Evolutionary conservation across 768 basidiomycete species (phyloP).

Genomic region (Pleurotus djamor): DNA sequence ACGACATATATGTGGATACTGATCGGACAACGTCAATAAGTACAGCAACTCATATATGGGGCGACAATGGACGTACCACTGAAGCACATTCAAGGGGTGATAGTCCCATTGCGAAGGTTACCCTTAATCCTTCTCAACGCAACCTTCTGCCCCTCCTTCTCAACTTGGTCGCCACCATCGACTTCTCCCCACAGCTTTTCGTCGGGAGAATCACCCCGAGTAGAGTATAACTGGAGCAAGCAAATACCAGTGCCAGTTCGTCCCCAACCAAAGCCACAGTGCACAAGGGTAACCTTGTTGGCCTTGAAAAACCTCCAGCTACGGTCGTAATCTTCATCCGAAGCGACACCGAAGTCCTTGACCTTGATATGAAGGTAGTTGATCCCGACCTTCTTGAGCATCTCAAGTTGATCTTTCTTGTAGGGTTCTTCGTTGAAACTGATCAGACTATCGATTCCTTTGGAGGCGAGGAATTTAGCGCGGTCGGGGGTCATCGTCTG

Average conservation of each 20-base stretch:
- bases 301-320: background rate
- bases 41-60: too few species aligned
- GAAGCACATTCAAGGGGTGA: too few species aligned
- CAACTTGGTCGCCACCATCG: background rate
- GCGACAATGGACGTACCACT: too few species aligned
- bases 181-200: conserved; percentile 1
- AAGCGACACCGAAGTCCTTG: conserved; percentile 10
- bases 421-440: conserved; percentile 18
- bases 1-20: too few species aligned
- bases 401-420: conserved; percentile 1
- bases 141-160: background rate
- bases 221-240: background rate
- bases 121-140: background rate
- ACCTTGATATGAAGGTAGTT: conserved; percentile 16
- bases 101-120: background rate
- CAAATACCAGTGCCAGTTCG: background rate
- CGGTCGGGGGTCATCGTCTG: background rate
- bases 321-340: background rate
- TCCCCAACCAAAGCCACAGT: background rate
- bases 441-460: conserved; percentile 17
- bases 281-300: background rate
- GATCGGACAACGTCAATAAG: too few species aligned
- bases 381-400: conserved; percentile 10
- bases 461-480: conserved; percentile 6
- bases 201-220: background rate